A percentile compares a stretch with the other conserved stretches of the same genome.
These are phyloP conservation scores for Tulasnella sp. DNA, from an alignment of 768 basidiomycete genomes.

Conservation along the genomic window DNA sequence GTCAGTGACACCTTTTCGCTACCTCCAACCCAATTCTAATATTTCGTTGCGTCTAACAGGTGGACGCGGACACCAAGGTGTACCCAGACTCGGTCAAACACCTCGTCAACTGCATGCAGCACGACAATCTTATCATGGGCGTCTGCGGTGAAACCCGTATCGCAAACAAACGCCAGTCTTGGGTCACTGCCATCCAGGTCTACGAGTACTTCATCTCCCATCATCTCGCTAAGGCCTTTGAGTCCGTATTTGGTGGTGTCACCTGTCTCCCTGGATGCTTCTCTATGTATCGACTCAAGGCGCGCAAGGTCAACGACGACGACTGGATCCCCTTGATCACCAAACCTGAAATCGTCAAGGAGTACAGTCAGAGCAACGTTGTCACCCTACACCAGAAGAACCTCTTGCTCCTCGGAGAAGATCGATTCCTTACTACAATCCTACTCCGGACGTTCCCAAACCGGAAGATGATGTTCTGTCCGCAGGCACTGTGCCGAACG, in stretches of 20 bases:
- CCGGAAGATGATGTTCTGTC: constrained; percentile 98
- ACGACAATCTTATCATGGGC: constrained; percentile 98
- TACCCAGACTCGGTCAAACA: constrained; percentile 81
- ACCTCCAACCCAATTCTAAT: too few species aligned
- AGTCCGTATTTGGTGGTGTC: constrained; percentile 98
- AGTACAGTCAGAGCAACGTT: constrained; percentile 91
- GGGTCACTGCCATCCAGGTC: constrained; percentile 98
- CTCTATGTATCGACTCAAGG: constrained; percentile 98
- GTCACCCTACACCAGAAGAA: constrained; percentile 97
- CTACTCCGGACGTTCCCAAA: constrained; percentile 95
- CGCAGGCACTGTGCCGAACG: constrained; percentile 89
- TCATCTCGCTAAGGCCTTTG: constrained; percentile 95
- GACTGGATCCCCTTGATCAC: constrained; percentile 97
- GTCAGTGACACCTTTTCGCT: constrained; percentile 47
- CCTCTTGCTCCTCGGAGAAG: constrained; percentile 88
- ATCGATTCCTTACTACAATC: constrained; percentile 96
- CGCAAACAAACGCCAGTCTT: constrained; percentile 94
- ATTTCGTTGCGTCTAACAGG: constrained; percentile 54
- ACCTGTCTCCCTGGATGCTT: constrained; percentile 99
- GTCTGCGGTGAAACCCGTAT: constrained; percentile 98
- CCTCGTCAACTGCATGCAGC: constrained; percentile 97
- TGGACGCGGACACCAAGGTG: constrained; percentile 97
- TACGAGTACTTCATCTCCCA: constrained; percentile 99
- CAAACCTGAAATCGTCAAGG: constrained; percentile 93
- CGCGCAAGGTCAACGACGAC: constrained; percentile 72